Evolutionary conservation across 2,329 filamentous ascomycete genomes (phyloP).

Genomic region (Diaporthe citri): DNA sequence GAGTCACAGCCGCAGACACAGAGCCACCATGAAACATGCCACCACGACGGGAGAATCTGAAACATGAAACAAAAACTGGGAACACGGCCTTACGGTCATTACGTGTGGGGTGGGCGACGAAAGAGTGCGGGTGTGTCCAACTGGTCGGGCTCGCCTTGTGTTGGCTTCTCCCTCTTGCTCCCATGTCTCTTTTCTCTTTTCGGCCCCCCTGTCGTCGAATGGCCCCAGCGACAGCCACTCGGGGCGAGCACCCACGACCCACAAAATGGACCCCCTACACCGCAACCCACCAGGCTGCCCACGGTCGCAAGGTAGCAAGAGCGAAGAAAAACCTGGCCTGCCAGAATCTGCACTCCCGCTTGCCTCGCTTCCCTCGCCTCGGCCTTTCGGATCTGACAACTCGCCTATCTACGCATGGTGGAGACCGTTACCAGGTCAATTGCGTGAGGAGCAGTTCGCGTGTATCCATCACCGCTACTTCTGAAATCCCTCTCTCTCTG

Average conservation of each 20-base stretch:
- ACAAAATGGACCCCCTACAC: slow-evolving; percentile 30
- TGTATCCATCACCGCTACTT: slow-evolving; percentile 24
- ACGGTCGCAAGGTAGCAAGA: not conserved
- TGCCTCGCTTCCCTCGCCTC: slow-evolving; percentile 31
- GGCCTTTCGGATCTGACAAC: slow-evolving; percentile 32
- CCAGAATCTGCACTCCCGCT: slow-evolving; percentile 14
- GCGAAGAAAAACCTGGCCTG: not conserved
- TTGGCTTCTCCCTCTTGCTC: not conserved
- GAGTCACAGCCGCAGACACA: slow-evolving; percentile 34
- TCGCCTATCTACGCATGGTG: slow-evolving; percentile 24
- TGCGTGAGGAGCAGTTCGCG: slow-evolving; percentile 7
- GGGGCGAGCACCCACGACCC: slow-evolving; percentile 19
- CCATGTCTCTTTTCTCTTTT: not conserved
- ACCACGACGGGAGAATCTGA: slow-evolving; percentile 25
- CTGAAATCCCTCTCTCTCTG: not conserved
- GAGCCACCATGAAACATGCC: slow-evolving; percentile 25
- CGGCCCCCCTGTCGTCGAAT: not conserved
- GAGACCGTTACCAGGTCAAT: not conserved
- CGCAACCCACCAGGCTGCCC: slow-evolving; percentile 19
- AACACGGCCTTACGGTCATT: slow-evolving; percentile 26
- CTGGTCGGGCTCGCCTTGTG: slow-evolving; percentile 31
- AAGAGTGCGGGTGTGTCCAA: slow-evolving; percentile 30
- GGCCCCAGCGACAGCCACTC: slow-evolving; percentile 24
- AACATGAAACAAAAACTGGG: slow-evolving; percentile 37
- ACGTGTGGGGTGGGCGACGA: slow-evolving; percentile 11